A percentile compares a stretch with the other conserved stretches of the same genome.
Conservation (phyloP, 495 filamentous ascomycete genomes). For the Clavariopsis aquatica region DNA sequence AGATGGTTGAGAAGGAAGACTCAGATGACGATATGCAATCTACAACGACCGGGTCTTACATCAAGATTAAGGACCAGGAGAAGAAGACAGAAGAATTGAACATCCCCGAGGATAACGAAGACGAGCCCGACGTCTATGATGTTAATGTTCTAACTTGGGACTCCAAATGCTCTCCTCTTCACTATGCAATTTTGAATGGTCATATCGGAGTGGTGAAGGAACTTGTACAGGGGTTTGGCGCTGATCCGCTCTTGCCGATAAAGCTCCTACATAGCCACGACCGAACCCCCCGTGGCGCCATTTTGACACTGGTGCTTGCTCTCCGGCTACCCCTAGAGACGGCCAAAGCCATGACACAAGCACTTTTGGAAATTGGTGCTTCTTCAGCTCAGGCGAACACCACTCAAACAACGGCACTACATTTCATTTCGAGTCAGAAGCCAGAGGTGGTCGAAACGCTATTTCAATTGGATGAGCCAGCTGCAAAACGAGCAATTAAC, state of each 20-base stretch:
- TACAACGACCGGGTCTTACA: conserved; percentile 64
- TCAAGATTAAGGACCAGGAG: conserved; percentile 58
- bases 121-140: conserved; percentile 76
- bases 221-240: conserved; percentile 71
- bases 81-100: conserved; percentile 38
- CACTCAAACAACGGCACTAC: conserved; percentile 59
- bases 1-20: conserved; percentile 49
- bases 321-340: conserved; percentile 58
- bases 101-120: conserved; percentile 53
- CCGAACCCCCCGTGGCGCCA: conserved; percentile 54
- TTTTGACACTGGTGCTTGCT: conserved; percentile 65
- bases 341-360: conserved; percentile 59
- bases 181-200: conserved; percentile 73
- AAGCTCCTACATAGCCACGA: conserved; percentile 56
- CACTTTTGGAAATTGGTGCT: conserved; percentile 68
- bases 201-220: conserved; percentile 66
- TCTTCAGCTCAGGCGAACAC: conserved; percentile 71
- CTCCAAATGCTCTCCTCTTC: conserved; percentile 65
- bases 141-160: conserved; percentile 78
- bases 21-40: conserved; percentile 43
- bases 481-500: conserved; percentile 63
- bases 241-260: conserved; percentile 70
- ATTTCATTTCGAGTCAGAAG: conserved; percentile 54
- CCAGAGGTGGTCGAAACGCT: conserved; percentile 60
- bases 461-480: conserved; percentile 60